phyloP scores from a whole-genome alignment of 2,329 filamentous ascomycete genomes.

The Arthrinium puccinioides region DNA sequence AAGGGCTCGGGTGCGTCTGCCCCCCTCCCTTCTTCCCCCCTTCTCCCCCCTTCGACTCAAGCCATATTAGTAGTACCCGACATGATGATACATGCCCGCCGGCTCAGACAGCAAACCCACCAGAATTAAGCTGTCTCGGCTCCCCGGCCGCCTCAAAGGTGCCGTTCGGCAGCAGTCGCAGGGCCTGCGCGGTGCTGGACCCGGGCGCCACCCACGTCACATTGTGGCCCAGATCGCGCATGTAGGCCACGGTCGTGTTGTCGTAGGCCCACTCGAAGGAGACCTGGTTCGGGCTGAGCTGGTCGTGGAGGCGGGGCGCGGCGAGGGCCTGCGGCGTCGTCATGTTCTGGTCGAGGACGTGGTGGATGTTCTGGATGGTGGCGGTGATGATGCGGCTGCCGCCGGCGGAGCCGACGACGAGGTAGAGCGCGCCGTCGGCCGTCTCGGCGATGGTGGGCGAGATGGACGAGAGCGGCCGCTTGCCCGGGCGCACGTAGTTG shows the following conservation, averaged over 20 bases:
- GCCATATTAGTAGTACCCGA: no score
- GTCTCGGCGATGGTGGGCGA: conserved; percentile 70
- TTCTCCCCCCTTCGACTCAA: no score
- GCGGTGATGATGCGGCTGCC: conserved; percentile 80
- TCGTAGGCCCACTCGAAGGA: conserved; percentile 68
- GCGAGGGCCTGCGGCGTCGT: conserved; percentile 56
- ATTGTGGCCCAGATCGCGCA: conserved; percentile 64
- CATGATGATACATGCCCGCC: no score
- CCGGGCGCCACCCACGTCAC: conserved; percentile 63
- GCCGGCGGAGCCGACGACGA: conserved; percentile 71
- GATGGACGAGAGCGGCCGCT: conserved; percentile 73
- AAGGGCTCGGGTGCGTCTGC: no score
- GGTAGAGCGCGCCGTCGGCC: conserved; percentile 59
- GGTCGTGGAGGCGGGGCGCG: conserved; percentile 71
- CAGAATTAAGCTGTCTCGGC: conserved; percentile 70
- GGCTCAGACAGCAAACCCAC: conserved; percentile 47
- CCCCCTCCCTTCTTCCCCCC: no score
- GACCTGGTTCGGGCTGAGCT: conserved; percentile 64
- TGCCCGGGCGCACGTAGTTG: conserved; percentile 71
- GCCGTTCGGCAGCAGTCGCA: conserved; percentile 56
- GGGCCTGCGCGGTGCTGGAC: conserved; percentile 63
- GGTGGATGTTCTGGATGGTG: conserved; percentile 69
- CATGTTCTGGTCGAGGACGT: conserved; percentile 63
- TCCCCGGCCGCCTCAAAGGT: conserved; percentile 76
- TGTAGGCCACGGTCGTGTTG: conserved; percentile 58